Conservation (phyloP, 139 green algal genomes). For the Diplosphaera chodatii region DNA sequence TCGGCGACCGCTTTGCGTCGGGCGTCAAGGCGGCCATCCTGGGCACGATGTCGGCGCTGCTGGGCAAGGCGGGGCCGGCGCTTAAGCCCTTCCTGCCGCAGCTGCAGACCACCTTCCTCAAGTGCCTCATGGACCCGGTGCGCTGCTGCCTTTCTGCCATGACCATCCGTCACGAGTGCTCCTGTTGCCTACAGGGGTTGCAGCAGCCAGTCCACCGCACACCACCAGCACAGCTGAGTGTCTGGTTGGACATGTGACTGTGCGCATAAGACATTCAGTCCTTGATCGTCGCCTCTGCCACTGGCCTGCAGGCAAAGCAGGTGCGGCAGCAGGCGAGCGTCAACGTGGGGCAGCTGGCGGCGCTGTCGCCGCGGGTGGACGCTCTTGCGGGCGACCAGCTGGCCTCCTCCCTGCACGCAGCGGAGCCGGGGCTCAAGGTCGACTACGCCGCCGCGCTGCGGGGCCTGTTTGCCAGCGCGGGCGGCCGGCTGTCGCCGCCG, state of each 20-base stretch:
- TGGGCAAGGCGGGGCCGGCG: slow-evolving; percentile 72
- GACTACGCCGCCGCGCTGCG: slow-evolving; percentile 67
- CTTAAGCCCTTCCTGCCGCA: slow-evolving; percentile 97
- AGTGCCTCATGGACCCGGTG: slow-evolving; percentile 83
- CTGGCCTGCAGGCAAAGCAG: slow-evolving; percentile 20
- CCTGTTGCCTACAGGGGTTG: too few relatives aligned
- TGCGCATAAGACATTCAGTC: too few relatives aligned
- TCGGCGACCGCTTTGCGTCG: slow-evolving; percentile 72
- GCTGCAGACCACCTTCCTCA: slow-evolving; percentile 97
- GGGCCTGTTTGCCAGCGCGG: slow-evolving; percentile 45
- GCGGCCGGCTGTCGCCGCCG: slow-evolving; percentile 39
- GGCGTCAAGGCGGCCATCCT: slow-evolving; percentile 87
- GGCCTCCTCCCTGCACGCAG: slow-evolving; percentile 5
- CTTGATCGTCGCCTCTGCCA: too few relatives aligned
- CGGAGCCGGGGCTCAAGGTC: slow-evolving; percentile 26
- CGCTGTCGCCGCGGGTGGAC: slow-evolving; percentile 69
- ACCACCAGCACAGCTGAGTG: too few relatives aligned
- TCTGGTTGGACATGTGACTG: too few relatives aligned
- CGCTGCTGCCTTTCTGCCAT: too few relatives aligned
- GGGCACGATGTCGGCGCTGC: slow-evolving; percentile 75
- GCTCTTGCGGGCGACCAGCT: slow-evolving; percentile 58
- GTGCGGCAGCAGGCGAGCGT: slow-evolving; percentile 48
- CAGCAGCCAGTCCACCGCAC: too few relatives aligned
- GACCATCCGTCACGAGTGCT: too few relatives aligned
- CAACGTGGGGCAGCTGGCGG: slow-evolving; percentile 76